Base-by-base conservation (phyloP, 2,329 filamentous ascomycete species). In the Keithomyces neogunnii region DNA sequence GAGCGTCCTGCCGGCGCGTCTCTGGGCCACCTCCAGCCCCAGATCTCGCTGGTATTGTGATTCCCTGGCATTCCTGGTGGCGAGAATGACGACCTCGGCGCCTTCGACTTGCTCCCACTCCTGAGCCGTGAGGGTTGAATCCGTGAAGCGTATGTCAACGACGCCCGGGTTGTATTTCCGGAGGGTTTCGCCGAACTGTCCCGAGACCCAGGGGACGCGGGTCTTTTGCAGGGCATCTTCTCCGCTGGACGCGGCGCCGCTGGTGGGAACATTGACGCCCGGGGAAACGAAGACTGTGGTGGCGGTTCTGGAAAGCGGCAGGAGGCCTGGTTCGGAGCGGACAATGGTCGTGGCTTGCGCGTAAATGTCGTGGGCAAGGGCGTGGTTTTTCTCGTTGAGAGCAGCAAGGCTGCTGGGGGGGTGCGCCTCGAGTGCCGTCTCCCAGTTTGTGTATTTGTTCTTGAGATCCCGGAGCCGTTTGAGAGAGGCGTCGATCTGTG, bases 61-160 rank as follows among this genome's bases (percentile, higher is more conserved):
- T 43, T 61, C 60, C 6, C 55, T 45, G 4, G 60, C 59, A 30
- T 62, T 62, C 39, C 59, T 56, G 10, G 60, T 61, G 3, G 60
- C 59, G 4, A 62, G 26, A 5, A 62, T 55, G 38, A 62, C 58
- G 3, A 59, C 52, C 1, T 60, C 55, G 4, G 59, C 58, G 8
- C 51, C 51, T 5, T 57, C 56, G 6, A 62, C 45, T 29, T 55
- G 46, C 13, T 42, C 19, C 60, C 60, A 62, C 40, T 60, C 46
- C 10, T 52, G 53, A 1, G 51, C 50, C 1, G 52, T 51, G 1
- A 62, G 44, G 1, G 47, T 50, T 19, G 53, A 45, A 10, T 54
- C 53, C 4, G 57, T 59, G 40, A 61, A 62, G 42, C 58, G 54
- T 13, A 62, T 55, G 36, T 59, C 58, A 2, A 54, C 51, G 1